Evolutionary conservation across 2,329 filamentous ascomycete genomes (phyloP).

Genomic region (Monosporascus sp.): DNA sequence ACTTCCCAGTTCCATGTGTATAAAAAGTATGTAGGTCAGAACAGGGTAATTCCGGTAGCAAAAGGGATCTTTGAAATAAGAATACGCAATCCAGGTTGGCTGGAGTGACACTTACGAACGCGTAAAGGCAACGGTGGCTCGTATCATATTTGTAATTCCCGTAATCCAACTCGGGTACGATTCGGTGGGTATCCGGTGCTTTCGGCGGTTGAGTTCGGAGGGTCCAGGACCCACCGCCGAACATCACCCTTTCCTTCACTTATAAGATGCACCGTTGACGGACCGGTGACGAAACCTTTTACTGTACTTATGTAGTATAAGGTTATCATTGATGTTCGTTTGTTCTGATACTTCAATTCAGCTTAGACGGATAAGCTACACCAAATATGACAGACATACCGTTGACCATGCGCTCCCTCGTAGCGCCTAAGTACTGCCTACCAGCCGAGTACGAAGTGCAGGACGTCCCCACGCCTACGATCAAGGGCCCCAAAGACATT

Average conservation of each 20-base stretch:
- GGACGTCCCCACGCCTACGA: conserved; percentile 39
- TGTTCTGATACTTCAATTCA: no score
- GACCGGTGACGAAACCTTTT: not conserved
- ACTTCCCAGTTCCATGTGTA: no score
- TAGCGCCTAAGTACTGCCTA: conserved; percentile 33
- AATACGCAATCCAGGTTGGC: no score
- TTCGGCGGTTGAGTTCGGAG: not conserved
- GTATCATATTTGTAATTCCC: no score
- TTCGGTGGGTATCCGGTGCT: not conserved
- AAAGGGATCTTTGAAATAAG: no score
- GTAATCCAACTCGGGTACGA: no score
- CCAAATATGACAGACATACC: conserved; percentile 27
- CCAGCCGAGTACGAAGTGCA: conserved; percentile 35
- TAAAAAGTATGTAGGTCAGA: no score
- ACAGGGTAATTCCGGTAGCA: no score
- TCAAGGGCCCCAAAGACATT: conserved; percentile 38
- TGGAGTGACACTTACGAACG: no score
- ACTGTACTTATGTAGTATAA: not conserved
- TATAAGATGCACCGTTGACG: not conserved
- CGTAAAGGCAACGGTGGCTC: no score
- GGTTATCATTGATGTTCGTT: no score
- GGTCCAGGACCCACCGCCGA: not conserved
- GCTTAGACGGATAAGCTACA: not conserved
- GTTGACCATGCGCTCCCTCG: conserved; percentile 39
- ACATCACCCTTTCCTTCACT: not conserved